Percentiles rank a stretch among this genome's conserved stretches.
Evolutionary conservation across 2,329 filamentous ascomycete species (phyloP).

Genomic region (Fragosphaeria purpurea): DNA sequence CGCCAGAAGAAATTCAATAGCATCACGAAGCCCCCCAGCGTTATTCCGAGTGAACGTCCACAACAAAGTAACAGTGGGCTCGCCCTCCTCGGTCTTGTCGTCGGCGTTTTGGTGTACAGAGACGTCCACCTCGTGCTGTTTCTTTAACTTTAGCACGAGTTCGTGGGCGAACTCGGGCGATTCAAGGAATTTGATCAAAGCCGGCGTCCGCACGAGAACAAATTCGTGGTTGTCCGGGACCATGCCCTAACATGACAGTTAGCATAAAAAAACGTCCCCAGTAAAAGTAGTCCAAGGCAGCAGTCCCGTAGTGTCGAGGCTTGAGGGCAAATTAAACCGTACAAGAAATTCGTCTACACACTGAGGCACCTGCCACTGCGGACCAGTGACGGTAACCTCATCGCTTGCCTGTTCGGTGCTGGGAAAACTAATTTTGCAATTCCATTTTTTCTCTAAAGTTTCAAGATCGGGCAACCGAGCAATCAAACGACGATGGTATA

Average conservation of each 20-base stretch:
- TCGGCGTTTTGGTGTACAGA: conserved; percentile 57
- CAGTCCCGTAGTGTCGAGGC: no score
- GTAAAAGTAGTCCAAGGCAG: no score
- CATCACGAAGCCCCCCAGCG: conserved; percentile 86
- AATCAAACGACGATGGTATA: conserved; percentile 92
- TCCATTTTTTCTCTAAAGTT: conserved; percentile 96
- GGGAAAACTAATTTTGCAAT: conserved; percentile 97
- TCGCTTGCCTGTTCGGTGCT: conserved; percentile 97
- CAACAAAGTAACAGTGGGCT: conserved; percentile 51
- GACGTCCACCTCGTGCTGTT: conserved; percentile 85
- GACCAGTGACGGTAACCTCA: conserved; percentile 87
- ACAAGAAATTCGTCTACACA: conserved; percentile 91
- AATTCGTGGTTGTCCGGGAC: conserved; percentile 94
- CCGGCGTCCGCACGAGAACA: conserved; percentile 64
- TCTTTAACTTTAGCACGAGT: conserved; percentile 73
- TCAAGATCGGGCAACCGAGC: conserved; percentile 82
- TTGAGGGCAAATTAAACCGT: conserved; percentile 17
- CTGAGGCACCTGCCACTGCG: conserved; percentile 95
- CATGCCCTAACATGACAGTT: conserved; percentile 58
- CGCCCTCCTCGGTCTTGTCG: conserved; percentile 46
- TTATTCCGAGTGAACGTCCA: conserved; percentile 95
- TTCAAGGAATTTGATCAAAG: conserved; percentile 71
- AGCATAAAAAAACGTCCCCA: not conserved
- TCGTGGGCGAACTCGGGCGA: conserved; percentile 73
- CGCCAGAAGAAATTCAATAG: conserved; percentile 85